Base-by-base conservation (phyloP, 305 asterid species). In the Fraxinus sp. region DNA sequence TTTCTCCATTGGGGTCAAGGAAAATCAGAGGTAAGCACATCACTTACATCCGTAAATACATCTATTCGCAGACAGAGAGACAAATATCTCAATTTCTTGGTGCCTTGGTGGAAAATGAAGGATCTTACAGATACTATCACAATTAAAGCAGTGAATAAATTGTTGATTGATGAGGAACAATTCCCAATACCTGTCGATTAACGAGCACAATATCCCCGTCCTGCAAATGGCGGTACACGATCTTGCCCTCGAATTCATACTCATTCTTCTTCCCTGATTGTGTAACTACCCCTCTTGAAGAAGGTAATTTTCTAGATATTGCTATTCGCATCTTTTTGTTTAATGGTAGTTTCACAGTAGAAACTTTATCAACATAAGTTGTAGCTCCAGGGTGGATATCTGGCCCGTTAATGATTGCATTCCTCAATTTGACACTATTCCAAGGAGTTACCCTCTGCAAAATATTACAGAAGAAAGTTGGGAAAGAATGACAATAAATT, bases 201-300 rank as follows among this genome's bases (percentile, higher is more conserved):
- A 94, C 98, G 84, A 96, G 98, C 82, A 96, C 99, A 81, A 96
- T 88, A 88, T 96, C 99, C 70, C 99, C 99, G 86, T 96, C 99
- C 86, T 88, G 94, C 91, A 96, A 87, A 90, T 96, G 99, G 72
- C 99, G 97, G 84, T 83, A 80, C 64, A 96, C 98, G 80, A 79
- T 82, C 88, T 94, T 96, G 20, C 99, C 95, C 89, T 96, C 99
- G 85, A 91, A 88, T 68, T 92, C 98, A 86, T 88, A 87, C 80
- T 89, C 95, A 7, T 82, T 79, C 83, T 78, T 88, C 90, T 90
- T 91, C 82, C 94, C 98, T 35, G 89, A 81, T 83, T 91, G 93
- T 41, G 94, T 80, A 76, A 76, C 84, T 79, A 72, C 88, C 7
- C 98, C 98, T 80, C 98, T 91, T 39, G 98, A 94, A 84, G 99